Base-by-base conservation (phyloP, 2,329 filamentous ascomycete genomes). In the Aureobasidium sp. region DNA sequence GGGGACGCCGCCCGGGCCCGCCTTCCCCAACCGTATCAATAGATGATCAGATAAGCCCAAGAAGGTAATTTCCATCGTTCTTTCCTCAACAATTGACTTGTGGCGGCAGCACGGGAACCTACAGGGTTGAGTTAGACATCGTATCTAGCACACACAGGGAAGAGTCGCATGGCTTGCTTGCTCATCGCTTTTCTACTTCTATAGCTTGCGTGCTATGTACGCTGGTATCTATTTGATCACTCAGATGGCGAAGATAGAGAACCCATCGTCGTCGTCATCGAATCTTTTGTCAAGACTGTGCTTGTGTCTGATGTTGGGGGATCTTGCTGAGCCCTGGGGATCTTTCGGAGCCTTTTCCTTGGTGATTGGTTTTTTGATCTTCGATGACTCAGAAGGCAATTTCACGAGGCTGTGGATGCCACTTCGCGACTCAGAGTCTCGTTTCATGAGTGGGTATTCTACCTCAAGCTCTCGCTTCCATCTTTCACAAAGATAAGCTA, bases 31-130 rank as follows among this genome's bases (percentile, higher is more conserved):
- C 36, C 50, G 50, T 32, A 53, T 53, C 50, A 53, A 6, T 43
- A 55, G 52, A 55, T 55, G 37, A 55, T 55, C 52, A 32, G 52
- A 55, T 55, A 55, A 29, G 52, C 52, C 36, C 36, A 37, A 51
- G 32, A 2, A 37, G 48, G 48, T 26, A 51, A 37, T 12, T 9
- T 5, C 8, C 7, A 27, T 39, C 24, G 34, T 39, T 43, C 51
- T 20, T 20, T 13, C 24, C 52, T 44, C 37, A 55, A 55, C 37
- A 43, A 43, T 20, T 37, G 37, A 20, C 26, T 44, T 24, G 15
- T 32, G 52, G 17, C 44, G 26, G 34, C 20, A n/a, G 13, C 13
- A 48, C 46, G 39, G 17, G 8, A 20, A 7, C 1, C 17, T 9
- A 17, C 39, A 41, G 39, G 8, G 8, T 32, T 32, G 29, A 8